Evolutionary conservation across 805 yeast genomes (phyloP), one percentile per base, ranked within the genome.

Genomic region (Candida chilensis): DNA sequence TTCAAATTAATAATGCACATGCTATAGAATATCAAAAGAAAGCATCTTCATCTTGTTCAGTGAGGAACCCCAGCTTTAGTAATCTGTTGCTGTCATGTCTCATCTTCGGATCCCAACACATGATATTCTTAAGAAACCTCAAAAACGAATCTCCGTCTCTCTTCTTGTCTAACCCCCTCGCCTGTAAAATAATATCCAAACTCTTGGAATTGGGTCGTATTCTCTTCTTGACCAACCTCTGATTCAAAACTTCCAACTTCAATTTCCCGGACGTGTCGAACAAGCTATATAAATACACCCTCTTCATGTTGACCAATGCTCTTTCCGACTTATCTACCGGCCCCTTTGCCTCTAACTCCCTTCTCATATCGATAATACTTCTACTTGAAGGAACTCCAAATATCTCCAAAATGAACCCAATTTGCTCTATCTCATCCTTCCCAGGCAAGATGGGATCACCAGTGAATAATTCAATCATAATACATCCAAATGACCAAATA

Each of bases 401-500:
- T 27, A 59, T 40, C 29, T 66, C 69, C 3, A 68, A 30, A 8
- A 62, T 56, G 14, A 52, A 45, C 1, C 64, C 62, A 19, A 71
- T 41, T 27, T 72, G 65, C 27, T 69, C 74, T 18, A 54, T 46
- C 37, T 73, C 78, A 33, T 62, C 62, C 26, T 53, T 57, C 1
- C 71, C 74, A 4, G 75, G 70, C 22, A 72, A 58, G 9, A 71
- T 36, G 0, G 68, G 65, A 13, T 37, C 38, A 2, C 65, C 66
- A 15, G 53, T 39, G 31, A 45, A 57, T 13, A 63, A 32, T 36
- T 63, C 69, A 0, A 54, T 52, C 22, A 61, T 36, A 10, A 62
- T 56, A 39, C 69, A 63, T 3, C 67, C 69, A 53, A 72, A 36
- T 18, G 60, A 38, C 79, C 79, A 42, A 38, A 65, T 57, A 41